Conservation (phyloP, 345 rosid species). For the Salix viminalis region DNA sequence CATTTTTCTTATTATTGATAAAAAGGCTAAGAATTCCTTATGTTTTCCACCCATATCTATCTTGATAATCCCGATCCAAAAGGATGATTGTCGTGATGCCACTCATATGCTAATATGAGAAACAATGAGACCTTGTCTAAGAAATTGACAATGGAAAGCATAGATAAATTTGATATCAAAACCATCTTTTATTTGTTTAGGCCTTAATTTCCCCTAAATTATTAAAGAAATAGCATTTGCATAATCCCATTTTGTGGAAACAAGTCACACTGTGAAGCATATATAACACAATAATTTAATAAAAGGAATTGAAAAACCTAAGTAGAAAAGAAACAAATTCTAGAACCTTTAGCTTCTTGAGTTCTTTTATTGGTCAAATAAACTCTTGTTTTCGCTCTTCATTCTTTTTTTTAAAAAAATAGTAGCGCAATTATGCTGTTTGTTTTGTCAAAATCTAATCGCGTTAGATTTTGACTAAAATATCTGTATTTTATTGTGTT, state of each 20-base stretch:
- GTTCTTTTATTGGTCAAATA: constrained; percentile 65
- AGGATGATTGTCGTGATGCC: not conserved
- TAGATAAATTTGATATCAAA: constrained; percentile 52
- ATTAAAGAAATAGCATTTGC: constrained; percentile 87
- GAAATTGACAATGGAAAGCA: constrained; percentile 73
- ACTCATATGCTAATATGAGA: not conserved
- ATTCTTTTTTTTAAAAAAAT: constrained; percentile 47
- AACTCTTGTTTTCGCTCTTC: constrained; percentile 72
- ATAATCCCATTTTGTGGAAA: constrained; percentile 58
- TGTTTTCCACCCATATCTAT: no score
- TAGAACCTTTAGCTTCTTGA: constrained; percentile 68
- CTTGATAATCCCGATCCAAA: no score
- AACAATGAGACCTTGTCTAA: constrained; percentile 54
- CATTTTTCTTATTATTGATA: no score
- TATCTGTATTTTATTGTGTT: not conserved
- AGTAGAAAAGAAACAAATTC: not conserved
- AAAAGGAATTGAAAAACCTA: not conserved
- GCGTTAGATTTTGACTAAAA: not conserved
- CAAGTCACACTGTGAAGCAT: constrained; percentile 48
- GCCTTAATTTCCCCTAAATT: constrained; percentile 58
- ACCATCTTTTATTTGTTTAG: constrained; percentile 31
- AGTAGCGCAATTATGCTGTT: not conserved
- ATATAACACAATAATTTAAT: constrained; percentile 22
- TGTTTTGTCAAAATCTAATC: not conserved
- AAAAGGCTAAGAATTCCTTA: no score